Conservation (phyloP, 768 basidiomycete species). For the Rhodotorula diobovata region DNA sequence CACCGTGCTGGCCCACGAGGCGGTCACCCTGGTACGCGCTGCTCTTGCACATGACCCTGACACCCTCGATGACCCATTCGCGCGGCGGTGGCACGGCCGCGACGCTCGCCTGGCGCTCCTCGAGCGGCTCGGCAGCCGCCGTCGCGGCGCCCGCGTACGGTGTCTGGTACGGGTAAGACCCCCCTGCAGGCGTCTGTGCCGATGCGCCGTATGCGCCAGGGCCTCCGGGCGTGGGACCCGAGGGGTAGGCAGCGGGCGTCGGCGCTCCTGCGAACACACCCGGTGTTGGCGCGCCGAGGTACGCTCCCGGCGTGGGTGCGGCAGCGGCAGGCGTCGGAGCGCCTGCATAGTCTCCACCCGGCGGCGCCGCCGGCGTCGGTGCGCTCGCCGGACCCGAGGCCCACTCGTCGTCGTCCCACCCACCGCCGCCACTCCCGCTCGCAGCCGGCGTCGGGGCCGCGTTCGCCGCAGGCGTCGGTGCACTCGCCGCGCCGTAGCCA, state of each 20-base stretch:
- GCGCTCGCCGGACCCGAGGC: constrained; percentile 10
- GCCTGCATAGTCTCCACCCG: constrained; percentile 22
- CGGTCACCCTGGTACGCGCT: constrained; percentile 25
- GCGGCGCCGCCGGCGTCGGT: constrained; percentile 12
- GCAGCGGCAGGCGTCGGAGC: constrained; percentile 43
- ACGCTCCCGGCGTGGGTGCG: constrained; percentile 28
- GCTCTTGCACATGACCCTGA: constrained; percentile 13
- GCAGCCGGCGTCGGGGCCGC: constrained; percentile 22
- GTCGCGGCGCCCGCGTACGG: constrained; percentile 34
- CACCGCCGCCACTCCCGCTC: constrained; percentile 11
- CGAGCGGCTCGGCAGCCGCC: constrained; percentile 31
- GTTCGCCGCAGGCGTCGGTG: constrained; percentile 26
- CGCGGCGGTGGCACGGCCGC: constrained; percentile 3
- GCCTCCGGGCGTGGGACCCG: constrained; percentile 48
- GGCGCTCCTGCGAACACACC: constrained; percentile 47
- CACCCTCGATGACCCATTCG: constrained; percentile 17
- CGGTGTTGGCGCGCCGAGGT: constrained; percentile 50
- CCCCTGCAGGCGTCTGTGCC: constrained; percentile 25
- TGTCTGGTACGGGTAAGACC: constrained; percentile 24
- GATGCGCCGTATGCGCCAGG: constrained; percentile 16
- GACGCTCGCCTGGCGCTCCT: constrained; percentile 6
- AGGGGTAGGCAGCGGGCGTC: constrained; percentile 48
- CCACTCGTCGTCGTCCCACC: constrained; percentile 32
- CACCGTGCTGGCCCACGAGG: constrained; percentile 26
- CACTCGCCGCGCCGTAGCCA: constrained; percentile 15